phyloP scores from a whole-genome alignment of 805 yeast species.

The Wickerhamiella lipophila region DNA sequence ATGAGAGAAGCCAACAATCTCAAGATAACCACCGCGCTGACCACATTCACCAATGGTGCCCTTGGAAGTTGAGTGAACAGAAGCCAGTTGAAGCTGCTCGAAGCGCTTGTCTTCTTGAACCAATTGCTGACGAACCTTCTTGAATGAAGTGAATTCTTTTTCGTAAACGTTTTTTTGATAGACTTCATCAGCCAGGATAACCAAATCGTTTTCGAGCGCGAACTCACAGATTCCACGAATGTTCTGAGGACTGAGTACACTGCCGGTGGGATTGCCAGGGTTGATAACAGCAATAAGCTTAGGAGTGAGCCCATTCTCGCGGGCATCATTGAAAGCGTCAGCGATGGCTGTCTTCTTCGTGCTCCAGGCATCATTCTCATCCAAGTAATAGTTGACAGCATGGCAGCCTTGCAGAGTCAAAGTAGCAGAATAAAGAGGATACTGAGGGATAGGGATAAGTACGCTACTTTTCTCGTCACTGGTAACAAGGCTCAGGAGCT shows the following conservation, averaged over 20 bases:
- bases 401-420: slow-evolving; percentile 71
- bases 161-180: slow-evolving; percentile 85
- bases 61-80: slow-evolving; percentile 93
- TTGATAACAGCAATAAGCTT: slow-evolving; percentile 83
- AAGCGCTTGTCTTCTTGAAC: slow-evolving; percentile 41
- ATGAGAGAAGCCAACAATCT: slow-evolving; percentile 62
- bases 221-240: slow-evolving; percentile 61
- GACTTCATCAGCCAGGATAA: slow-evolving; percentile 92
- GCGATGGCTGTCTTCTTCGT: slow-evolving; percentile 58
- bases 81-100: slow-evolving; percentile 71
- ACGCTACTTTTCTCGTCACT: slow-evolving; percentile 51
- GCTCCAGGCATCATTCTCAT: slow-evolving; percentile 76
- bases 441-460: slow-evolving; percentile 94
- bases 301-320: slow-evolving; percentile 44
- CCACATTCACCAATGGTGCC: slow-evolving; percentile 99
- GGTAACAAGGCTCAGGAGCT: slow-evolving; percentile 58
- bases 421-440: slow-evolving; percentile 94
- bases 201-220: slow-evolving; percentile 75
- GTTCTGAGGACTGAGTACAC: slow-evolving; percentile 51
- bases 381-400: slow-evolving; percentile 74
- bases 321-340: slow-evolving; percentile 37
- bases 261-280: slow-evolving; percentile 98
- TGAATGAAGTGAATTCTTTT: slow-evolving; percentile 74
- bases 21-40: slow-evolving; percentile 99
- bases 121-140: slow-evolving; percentile 58